A percentile compares a stretch with the other conserved stretches of the same genome.
Evolutionary conservation across 305 asterid species (phyloP).

Genomic region (Andrographis paniculata): DNA sequence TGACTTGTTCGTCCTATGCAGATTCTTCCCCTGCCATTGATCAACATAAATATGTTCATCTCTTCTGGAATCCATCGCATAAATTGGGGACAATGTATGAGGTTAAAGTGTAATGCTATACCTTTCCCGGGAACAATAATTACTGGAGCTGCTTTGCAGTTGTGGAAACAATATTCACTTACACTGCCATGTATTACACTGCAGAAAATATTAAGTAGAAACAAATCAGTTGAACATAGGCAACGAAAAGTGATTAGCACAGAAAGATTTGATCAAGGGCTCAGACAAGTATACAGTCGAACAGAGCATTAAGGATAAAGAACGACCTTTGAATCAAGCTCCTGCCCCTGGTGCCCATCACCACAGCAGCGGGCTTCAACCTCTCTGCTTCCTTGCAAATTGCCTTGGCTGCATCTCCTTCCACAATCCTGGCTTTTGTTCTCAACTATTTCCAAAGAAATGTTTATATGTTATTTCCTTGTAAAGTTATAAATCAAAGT

Average conservation of each 20-base stretch:
- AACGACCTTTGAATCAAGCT: constrained; percentile 62
- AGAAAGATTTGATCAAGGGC: too few species aligned
- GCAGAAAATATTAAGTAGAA: constrained; percentile 13
- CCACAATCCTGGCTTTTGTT: constrained; percentile 77
- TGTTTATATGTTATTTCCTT: not conserved
- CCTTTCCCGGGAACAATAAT: constrained; percentile 86
- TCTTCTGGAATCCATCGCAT: not conserved
- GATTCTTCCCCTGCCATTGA: constrained; percentile 39
- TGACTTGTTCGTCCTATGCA: constrained; percentile 16
- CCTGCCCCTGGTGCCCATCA: constrained; percentile 84
- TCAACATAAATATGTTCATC: constrained; percentile 9
- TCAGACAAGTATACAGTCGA: not conserved
- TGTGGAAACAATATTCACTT: constrained; percentile 80
- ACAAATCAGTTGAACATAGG: not conserved
- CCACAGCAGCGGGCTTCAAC: constrained; percentile 84
- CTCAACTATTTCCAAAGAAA: constrained; percentile 41
- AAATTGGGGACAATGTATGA: not conserved
- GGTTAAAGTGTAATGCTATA: constrained; percentile 12
- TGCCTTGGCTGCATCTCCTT: constrained; percentile 88
- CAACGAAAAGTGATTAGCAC: not conserved
- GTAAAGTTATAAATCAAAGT: too few species aligned
- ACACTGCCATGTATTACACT: constrained; percentile 87
- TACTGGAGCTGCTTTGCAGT: constrained; percentile 82
- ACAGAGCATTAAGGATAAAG: not conserved
- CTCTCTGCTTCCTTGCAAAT: constrained; percentile 91